Evolutionary conservation across 495 filamentous ascomycete genomes (phyloP), one percentile per base, ranked within the genome.

Genomic region (Cenococcum geophilum): DNA sequence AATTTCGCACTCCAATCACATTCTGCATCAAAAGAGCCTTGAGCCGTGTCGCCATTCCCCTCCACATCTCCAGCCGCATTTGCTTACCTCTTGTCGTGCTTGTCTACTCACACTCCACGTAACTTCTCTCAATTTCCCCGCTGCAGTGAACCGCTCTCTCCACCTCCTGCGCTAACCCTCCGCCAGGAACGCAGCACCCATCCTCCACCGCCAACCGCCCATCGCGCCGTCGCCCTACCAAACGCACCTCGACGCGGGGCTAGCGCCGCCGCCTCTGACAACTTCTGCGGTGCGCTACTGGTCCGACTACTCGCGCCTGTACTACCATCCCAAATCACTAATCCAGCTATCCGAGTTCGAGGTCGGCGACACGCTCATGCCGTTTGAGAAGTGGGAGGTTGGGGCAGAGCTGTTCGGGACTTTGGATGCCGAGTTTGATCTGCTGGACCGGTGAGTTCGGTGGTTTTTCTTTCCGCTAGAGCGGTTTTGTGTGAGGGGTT

Each of bases 301-400:
- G 92, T 95, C 91, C 14, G 93, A 98, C 74, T 97, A 89, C 74
- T 91, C 88, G 63, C 83, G 89, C 27, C 79, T 95, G 14, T 97
- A 85, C 74, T 97, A 89, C 71, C 92, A 99, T 70, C 93, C 93
- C 1, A 84, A 85, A 42, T 96, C 91, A 4, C 82, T 95, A 40
- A 79, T 96, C 8, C 68, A 65, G 23, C 61, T 70, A 11, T 87
- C 87, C 67, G 90, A 96, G 63, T 93, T 89, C 70, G 89, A 92
- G 67, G 74, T 95, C 32, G 82, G 85, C 69, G 90, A 88, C 0
- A 77, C 77, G 10, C 73, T 90, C 12, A 85, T 86, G 80, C 89
- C 92, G 0, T 95, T 96, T 61, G 91, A 96, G 70, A 82, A 84
- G 55, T 95, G 86, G 84, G 75, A 78, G 34, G 76, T 82, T 11